These are phyloP conservation scores for Tothia fuscella DNA, from an alignment of 2,329 filamentous ascomycete species.

Conservation along the genomic window DNA sequence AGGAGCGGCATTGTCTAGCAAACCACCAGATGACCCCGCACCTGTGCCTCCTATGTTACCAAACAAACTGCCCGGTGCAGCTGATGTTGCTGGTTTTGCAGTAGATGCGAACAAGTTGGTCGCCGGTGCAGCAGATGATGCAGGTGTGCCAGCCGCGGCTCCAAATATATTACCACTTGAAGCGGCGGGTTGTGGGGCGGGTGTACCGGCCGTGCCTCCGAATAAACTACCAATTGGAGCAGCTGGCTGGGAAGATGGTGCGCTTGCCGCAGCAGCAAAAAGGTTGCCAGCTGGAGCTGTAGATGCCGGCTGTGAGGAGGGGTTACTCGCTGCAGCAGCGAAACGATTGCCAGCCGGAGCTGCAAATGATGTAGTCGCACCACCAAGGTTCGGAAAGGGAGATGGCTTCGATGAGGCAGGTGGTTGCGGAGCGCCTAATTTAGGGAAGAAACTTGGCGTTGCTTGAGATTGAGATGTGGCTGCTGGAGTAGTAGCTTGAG, in stretches of 20 bases:
- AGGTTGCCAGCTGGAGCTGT: background rate
- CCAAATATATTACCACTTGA: background rate
- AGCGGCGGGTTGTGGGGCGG: background rate
- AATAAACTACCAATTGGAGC: background rate
- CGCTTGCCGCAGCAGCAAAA: background rate
- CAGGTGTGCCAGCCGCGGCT: background rate
- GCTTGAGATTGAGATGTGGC: conserved; percentile 30
- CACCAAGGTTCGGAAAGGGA: background rate
- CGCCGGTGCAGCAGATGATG: background rate
- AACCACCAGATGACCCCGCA: conserved; percentile 18
- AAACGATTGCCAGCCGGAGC: conserved; percentile 1
- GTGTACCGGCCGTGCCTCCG: no score
- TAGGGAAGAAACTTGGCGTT: background rate
- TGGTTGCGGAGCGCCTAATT: background rate
- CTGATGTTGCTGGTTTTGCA: background rate
- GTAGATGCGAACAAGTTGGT: background rate
- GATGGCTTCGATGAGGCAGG: background rate
- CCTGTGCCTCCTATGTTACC: conserved; percentile 15
- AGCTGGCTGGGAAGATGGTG: conserved; percentile 2
- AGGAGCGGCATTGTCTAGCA: no score
- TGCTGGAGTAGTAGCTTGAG: conserved; percentile 37
- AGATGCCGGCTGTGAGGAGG: background rate
- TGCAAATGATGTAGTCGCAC: background rate
- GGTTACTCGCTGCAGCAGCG: background rate
- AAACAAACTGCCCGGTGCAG: background rate